Evolutionary conservation across 768 basidiomycete genomes (phyloP).

Genomic region (Xerocomellus intermedius): DNA sequence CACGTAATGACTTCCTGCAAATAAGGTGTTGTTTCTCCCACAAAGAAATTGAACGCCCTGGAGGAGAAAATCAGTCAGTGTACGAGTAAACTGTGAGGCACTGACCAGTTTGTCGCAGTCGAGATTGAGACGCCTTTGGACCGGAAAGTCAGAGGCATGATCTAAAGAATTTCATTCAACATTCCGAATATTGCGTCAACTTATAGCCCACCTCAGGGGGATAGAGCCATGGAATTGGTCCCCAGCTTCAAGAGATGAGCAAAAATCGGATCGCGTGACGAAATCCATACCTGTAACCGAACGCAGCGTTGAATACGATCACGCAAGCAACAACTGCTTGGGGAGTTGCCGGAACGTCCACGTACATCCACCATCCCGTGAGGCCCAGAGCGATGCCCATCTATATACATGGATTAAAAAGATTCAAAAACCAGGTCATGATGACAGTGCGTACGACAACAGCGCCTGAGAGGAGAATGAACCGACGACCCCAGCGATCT

Average conservation of each 20-base stretch:
- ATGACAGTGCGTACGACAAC: conserved; percentile 53
- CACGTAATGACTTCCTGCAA: conserved; percentile 87
- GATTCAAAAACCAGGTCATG: not conserved
- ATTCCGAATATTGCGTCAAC: not conserved
- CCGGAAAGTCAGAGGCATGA: conserved; percentile 85
- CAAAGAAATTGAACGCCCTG: conserved; percentile 83
- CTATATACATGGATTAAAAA: conserved; percentile 35
- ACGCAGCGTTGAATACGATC: conserved; percentile 90
- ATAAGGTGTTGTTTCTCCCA: conserved; percentile 84
- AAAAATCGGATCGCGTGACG: not conserved
- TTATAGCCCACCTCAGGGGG: conserved; percentile 66
- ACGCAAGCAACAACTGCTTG: conserved; percentile 86
- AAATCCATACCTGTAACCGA: conserved; percentile 70
- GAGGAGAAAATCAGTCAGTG: conserved; percentile 11
- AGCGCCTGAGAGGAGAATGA: conserved; percentile 85
- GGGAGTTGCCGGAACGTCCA: conserved; percentile 83
- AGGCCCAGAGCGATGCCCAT: conserved; percentile 80
- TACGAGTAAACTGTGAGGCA: not conserved
- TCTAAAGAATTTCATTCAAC: conserved; percentile 42
- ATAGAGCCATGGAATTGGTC: conserved; percentile 85
- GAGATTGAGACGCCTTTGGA: conserved; percentile 96
- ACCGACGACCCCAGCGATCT: conserved; percentile 85
- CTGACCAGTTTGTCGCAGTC: conserved; percentile 77
- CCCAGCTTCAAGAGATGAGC: conserved; percentile 51
- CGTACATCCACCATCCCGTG: conserved; percentile 92